Base-by-base conservation (phyloP, 495 filamentous ascomycete genomes). In the Talaromyces ruber region DNA sequence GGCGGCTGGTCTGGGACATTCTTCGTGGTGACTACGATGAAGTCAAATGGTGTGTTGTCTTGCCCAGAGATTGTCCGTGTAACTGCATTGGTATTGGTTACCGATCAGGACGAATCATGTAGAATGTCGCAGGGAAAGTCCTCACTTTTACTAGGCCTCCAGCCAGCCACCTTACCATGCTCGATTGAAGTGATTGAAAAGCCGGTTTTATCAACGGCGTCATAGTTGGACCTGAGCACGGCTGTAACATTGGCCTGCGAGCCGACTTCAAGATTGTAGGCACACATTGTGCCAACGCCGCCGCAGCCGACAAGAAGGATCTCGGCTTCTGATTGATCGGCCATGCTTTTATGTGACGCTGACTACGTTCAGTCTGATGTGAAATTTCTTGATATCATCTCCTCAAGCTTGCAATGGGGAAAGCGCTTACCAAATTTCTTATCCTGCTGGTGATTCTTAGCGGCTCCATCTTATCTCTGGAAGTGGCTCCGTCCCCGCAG, bases 191-290 rank as follows among this genome's bases (percentile, higher is more conserved):
- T 62, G 65, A 86, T 82, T 16, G 66, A 64, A 66, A 83, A 82
- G 18, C 83, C 85, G 28, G 81, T 58, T 8, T 70, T 51, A 32
- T 69, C 68, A 28, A 78, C 81, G 4, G 65, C 70, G 1, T 70
- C 70, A 69, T 81, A 86, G 70, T 86, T 87, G 3, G 81, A 84
- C 29, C 84, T 77, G 60, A 82, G 78, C 16, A 86, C 71, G 1
- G 77, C 71, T 5, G 80, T 81, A 32, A 84, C 76, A 5, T 58
- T 62, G 21, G 75, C 76, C 2, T 47, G 55, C 3, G 71, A 67
- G 26, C 75, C 75, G 12, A 69, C 64, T 39, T 77, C 66, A 6
- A 87, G 72, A 22, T 80, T 71, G 58, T 77, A 78, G 25, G 76
- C 72, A 30, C 81, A 81, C 22, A 82, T 73, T 0, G 78, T 66